Conservation (phyloP, 2,329 filamentous ascomycete genomes). For the Cladophialophora carrionii region DNA sequence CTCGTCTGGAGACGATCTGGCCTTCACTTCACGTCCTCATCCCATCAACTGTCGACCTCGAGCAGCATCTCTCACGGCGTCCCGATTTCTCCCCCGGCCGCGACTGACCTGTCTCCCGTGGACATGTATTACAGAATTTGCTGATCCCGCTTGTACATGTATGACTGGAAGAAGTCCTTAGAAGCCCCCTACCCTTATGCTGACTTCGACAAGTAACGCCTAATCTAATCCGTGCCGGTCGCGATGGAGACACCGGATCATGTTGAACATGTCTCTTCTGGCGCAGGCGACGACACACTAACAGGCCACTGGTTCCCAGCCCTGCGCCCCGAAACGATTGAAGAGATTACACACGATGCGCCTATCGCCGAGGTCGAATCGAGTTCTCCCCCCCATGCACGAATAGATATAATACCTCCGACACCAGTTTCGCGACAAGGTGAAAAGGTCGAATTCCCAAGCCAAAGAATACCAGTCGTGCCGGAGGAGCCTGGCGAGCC, state of each 20-base stretch:
- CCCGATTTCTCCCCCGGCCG: neutral
- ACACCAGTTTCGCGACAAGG: slow-evolving; percentile 13
- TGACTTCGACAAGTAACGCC: slow-evolving; percentile 26
- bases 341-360: slow-evolving; percentile 11
- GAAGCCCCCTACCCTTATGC: slow-evolving; percentile 16
- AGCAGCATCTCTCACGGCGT: slow-evolving; percentile 3
- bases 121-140: slow-evolving; percentile 30
- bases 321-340: slow-evolving; percentile 50
- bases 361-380: slow-evolving; percentile 8
- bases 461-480: neutral
- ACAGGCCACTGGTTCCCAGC: slow-evolving; percentile 60
- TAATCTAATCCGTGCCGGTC: slow-evolving; percentile 8
- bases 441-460: neutral
- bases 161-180: slow-evolving; percentile 1
- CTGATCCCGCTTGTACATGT: slow-evolving; percentile 27
- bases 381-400: neutral
- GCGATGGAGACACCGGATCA: slow-evolving; percentile 20
- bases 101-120: neutral
- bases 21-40: slow-evolving; percentile 12
- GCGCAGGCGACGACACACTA: slow-evolving; percentile 22
- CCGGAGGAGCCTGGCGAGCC: slow-evolving; percentile 1
- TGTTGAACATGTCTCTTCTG: slow-evolving; percentile 17
- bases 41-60: neutral
- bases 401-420: slow-evolving; percentile 20
- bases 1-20: slow-evolving; percentile 13